Conservation (phyloP, 1,139 yeast genomes). For the Pichia sp. region DNA sequence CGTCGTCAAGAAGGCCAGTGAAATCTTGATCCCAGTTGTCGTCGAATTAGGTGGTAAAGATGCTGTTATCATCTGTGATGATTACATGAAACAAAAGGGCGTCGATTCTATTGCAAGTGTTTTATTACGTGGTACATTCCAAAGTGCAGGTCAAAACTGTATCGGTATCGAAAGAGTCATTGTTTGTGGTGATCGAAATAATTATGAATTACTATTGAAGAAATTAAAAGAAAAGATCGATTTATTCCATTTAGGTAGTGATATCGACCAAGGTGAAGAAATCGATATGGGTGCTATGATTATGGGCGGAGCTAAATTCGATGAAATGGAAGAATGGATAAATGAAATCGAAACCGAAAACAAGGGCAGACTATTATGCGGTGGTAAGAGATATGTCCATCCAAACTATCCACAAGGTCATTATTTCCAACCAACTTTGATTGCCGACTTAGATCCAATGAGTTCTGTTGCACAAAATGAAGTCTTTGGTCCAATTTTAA, state of each 20-base stretch:
- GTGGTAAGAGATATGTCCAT: slow-evolving; percentile 78
- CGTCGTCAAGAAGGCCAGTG: slow-evolving; percentile 79
- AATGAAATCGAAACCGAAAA: slow-evolving; percentile 75
- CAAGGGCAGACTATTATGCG: slow-evolving; percentile 66
- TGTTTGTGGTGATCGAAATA: slow-evolving; percentile 48
- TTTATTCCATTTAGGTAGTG: slow-evolving; percentile 76
- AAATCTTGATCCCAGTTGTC: slow-evolving; percentile 85
- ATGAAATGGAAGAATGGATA: slow-evolving; percentile 60
- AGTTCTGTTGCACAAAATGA: slow-evolving; percentile 87
- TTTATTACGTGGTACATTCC: slow-evolving; percentile 91
- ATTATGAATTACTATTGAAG: slow-evolving; percentile 60
- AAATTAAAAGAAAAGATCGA: slow-evolving; percentile 58
- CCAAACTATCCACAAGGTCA: slow-evolving; percentile 96
- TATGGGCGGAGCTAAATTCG: slow-evolving; percentile 69
- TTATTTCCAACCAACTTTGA: slow-evolving; percentile 84
- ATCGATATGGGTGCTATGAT: slow-evolving; percentile 97
- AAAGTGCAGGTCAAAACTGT: slow-evolving; percentile 96
- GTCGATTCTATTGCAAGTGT: slow-evolving; percentile 68
- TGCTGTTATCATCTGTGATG: slow-evolving; percentile 81
- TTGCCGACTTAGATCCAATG: slow-evolving; percentile 73
- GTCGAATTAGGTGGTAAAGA: slow-evolving; percentile 97
- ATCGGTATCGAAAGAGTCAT: slow-evolving; percentile 95
- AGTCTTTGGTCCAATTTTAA: slow-evolving; percentile 89
- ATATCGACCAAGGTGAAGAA: slow-evolving; percentile 84
- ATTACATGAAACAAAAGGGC: slow-evolving; percentile 47